Conservation (phyloP, 1,284 basidiomycete species). For the Mrakiaceae sp. region DNA sequence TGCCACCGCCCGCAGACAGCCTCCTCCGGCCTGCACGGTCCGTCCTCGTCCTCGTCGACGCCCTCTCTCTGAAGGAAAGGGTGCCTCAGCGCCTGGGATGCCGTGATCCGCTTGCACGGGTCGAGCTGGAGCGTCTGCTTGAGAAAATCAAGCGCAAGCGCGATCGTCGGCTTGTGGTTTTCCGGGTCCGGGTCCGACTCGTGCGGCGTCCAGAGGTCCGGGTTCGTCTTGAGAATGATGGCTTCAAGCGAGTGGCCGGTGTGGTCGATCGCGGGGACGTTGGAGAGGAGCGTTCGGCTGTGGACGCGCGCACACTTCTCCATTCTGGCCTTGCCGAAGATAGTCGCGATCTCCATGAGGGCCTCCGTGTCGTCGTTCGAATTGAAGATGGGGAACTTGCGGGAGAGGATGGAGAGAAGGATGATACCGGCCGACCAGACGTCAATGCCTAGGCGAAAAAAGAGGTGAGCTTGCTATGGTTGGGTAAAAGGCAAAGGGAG, state of each 20-base stretch:
- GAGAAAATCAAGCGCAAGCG: slow-evolving; percentile 59
- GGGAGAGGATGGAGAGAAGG: slow-evolving; percentile 78
- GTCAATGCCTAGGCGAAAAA: slow-evolving; percentile 60
- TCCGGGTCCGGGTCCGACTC: slow-evolving; percentile 19
- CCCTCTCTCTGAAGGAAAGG: slow-evolving; percentile 46
- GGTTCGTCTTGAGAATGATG: slow-evolving; percentile 67
- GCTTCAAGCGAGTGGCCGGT: slow-evolving; percentile 57
- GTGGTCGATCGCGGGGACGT: slow-evolving; percentile 60
- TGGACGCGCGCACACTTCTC: slow-evolving; percentile 80
- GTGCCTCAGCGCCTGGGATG: slow-evolving; percentile 62
- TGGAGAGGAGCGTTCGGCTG: slow-evolving; percentile 75
- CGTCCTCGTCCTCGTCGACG: slow-evolving; percentile 9
- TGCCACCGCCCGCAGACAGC: slow-evolving; percentile 8
- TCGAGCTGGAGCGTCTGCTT: slow-evolving; percentile 61
- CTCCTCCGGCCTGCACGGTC: slow-evolving; percentile 10
- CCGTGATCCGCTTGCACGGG: slow-evolving; percentile 61
- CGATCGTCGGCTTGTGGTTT: slow-evolving; percentile 46
- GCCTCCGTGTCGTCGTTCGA: slow-evolving; percentile 92
- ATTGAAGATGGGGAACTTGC: slow-evolving; percentile 91
- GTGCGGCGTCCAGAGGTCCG: slow-evolving; percentile 49
- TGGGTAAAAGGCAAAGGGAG: slow-evolving; percentile 2
- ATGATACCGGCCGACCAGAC: slow-evolving; percentile 94
- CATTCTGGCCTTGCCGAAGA: slow-evolving; percentile 75
- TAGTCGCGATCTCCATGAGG: slow-evolving; percentile 81
- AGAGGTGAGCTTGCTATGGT: background rate